Evolutionary conservation across 495 filamentous ascomycete genomes (phyloP).

Genomic region (Gamarada debralockiae): DNA sequence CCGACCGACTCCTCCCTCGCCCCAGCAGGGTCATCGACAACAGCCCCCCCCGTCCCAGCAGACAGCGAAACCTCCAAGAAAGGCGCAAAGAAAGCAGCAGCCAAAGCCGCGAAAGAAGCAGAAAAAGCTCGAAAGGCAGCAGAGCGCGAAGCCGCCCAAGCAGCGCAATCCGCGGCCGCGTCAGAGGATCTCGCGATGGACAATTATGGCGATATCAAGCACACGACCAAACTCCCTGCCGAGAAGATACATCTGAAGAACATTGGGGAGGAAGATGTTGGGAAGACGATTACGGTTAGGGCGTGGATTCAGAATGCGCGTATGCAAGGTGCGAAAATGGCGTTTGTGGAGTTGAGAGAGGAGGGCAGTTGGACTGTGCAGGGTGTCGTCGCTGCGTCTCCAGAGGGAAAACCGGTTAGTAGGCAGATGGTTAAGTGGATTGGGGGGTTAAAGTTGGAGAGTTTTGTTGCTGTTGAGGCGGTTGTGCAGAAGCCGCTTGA

Average conservation of each 20-base stretch:
- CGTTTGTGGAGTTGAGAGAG: slow-evolving; percentile 86
- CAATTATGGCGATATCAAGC: slow-evolving; percentile 55
- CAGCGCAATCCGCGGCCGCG: slow-evolving; percentile 38
- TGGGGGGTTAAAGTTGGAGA: slow-evolving; percentile 72
- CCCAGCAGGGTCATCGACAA: slow-evolving; percentile 5
- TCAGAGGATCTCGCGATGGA: slow-evolving; percentile 67
- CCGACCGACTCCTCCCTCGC: slow-evolving; percentile 19
- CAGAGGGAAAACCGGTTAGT: slow-evolving; percentile 49
- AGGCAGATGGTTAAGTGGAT: slow-evolving; percentile 95
- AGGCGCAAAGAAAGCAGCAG: slow-evolving; percentile 51
- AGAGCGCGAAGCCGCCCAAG: slow-evolving; percentile 39
- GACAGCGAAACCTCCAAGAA: slow-evolving; percentile 41
- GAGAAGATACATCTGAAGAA: slow-evolving; percentile 45
- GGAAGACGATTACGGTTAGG: slow-evolving; percentile 73
- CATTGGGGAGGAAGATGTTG: slow-evolving; percentile 55
- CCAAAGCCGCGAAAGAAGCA: slow-evolving; percentile 45
- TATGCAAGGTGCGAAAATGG: slow-evolving; percentile 86
- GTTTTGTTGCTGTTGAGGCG: slow-evolving; percentile 78
- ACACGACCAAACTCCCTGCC: slow-evolving; percentile 21
- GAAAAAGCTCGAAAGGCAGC: slow-evolving; percentile 49
- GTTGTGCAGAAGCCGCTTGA: slow-evolving; percentile 76
- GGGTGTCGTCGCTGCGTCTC: slow-evolving; percentile 57
- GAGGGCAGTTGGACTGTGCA: slow-evolving; percentile 73
- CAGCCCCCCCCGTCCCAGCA: not conserved
- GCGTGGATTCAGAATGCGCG: slow-evolving; percentile 84